Evolutionary conservation across 768 basidiomycete genomes (phyloP).

Genomic region (Kwoniella dendrophila): DNA sequence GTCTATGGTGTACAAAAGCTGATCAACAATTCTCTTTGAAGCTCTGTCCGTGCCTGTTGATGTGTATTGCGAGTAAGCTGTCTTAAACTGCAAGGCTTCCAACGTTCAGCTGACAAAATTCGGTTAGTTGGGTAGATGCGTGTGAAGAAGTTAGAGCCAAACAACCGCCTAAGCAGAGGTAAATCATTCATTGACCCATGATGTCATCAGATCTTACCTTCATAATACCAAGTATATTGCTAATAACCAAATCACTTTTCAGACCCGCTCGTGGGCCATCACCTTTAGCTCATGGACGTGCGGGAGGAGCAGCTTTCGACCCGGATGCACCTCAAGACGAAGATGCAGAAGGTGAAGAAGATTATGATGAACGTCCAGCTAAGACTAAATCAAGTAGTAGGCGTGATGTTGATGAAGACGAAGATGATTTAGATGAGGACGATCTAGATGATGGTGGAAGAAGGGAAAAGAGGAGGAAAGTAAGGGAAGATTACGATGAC

Average conservation of each 20-base stretch:
- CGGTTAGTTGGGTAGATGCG: constrained; percentile 52
- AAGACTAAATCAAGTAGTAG: background rate
- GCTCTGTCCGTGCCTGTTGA: constrained; percentile 29
- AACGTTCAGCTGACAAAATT: constrained; percentile 11
- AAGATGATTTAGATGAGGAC: constrained; percentile 82
- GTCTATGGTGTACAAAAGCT: constrained; percentile 24
- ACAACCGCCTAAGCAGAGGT: constrained; percentile 43
- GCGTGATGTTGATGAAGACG: constrained; percentile 57
- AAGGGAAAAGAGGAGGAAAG: constrained; percentile 35
- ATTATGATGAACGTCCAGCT: constrained; percentile 66
- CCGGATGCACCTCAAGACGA: constrained; percentile 21
- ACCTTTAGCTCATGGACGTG: constrained; percentile 36
- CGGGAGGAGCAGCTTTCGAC: constrained; percentile 32
- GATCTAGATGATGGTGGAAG: constrained; percentile 44
- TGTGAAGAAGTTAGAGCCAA: constrained; percentile 47
- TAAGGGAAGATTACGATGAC: constrained; percentile 44
- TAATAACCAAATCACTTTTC: constrained; percentile 1
- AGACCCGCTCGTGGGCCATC: constrained; percentile 25
- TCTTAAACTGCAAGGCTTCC: no score
- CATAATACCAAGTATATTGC: no score
- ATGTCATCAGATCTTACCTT: no score
- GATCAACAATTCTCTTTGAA: constrained; percentile 3
- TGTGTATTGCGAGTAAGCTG: constrained; percentile 79
- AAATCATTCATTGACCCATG: constrained; percentile 19
- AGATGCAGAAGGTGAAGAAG: constrained; percentile 58